A percentile compares a stretch with the other conserved stretches of the same genome.
These are phyloP conservation scores for Emmonsia crescens DNA, from an alignment of 2,329 filamentous ascomycete genomes.

Conservation along the genomic window DNA sequence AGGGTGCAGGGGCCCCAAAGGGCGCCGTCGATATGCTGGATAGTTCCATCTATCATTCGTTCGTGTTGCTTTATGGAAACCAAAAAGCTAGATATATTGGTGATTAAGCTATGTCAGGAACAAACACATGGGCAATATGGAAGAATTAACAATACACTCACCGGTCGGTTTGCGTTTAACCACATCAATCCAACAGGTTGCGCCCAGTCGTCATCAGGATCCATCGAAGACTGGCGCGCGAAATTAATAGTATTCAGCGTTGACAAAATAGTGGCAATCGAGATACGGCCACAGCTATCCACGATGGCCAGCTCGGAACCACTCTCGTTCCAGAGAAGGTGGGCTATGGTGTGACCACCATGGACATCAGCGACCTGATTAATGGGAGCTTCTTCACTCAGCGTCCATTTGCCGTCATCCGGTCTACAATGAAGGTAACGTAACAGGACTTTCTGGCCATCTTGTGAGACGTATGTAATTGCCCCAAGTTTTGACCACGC, in stretches of 20 bases:
- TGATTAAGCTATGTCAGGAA: neutral
- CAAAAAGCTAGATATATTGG: constrained; percentile 24
- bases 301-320: constrained; percentile 73
- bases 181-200: constrained; percentile 77
- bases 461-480: constrained; percentile 67
- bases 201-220: constrained; percentile 63
- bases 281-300: constrained; percentile 66
- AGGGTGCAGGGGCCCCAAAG: constrained; percentile 59
- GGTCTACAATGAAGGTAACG: constrained; percentile 60
- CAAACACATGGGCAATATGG: neutral
- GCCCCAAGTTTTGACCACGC: constrained; percentile 83
- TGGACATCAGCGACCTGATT: constrained; percentile 51
- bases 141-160: constrained; percentile 20
- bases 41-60: constrained; percentile 56
- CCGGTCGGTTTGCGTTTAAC: constrained; percentile 53
- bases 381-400: constrained; percentile 60
- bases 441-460: constrained; percentile 60
- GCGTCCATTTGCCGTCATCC: constrained; percentile 60
- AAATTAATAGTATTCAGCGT: constrained; percentile 62
- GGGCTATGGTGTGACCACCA: constrained; percentile 58
- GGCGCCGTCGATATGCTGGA: constrained; percentile 53
- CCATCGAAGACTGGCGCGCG: constrained; percentile 52
- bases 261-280: constrained; percentile 60
- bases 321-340: constrained; percentile 70
- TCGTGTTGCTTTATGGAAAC: constrained; percentile 51